Percentiles rank a stretch among this genome's conserved stretches.
Evolutionary conservation across 768 basidiomycete genomes (phyloP).

Genomic region (Paxillus involutus): DNA sequence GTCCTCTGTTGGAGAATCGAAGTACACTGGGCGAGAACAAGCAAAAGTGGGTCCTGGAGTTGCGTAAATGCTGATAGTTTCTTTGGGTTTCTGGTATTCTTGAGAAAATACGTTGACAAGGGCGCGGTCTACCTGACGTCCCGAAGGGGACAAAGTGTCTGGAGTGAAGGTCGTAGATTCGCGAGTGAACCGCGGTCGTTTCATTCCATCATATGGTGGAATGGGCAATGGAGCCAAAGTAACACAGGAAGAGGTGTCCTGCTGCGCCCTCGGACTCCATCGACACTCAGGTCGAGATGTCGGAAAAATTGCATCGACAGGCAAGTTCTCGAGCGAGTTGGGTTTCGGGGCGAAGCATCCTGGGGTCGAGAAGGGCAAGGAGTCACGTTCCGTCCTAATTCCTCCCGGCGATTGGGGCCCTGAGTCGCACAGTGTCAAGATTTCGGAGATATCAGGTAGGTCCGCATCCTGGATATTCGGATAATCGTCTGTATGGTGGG

Average conservation of each 20-base stretch:
- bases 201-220: constrained; percentile 6
- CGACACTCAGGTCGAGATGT: constrained; percentile 1
- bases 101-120: constrained; percentile 1
- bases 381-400: not conserved
- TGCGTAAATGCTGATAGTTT: constrained; percentile 31
- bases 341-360: constrained; percentile 16
- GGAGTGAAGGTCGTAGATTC: constrained; percentile 7
- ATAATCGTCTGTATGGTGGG: constrained; percentile 1
- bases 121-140: constrained; percentile 6
- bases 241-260: constrained; percentile 7
- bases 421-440: not conserved
- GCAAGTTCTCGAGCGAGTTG: not conserved
- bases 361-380: constrained; percentile 25
- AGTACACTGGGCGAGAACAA: constrained; percentile 39
- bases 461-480: not conserved
- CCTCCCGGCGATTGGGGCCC: not conserved
- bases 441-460: not conserved
- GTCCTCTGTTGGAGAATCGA: constrained; percentile 54
- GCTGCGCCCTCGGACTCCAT: not conserved
- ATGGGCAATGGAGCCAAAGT: constrained; percentile 3
- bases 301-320: not conserved
- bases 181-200: constrained; percentile 1
- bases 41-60: constrained; percentile 48
- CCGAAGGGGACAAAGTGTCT: constrained; percentile 11
- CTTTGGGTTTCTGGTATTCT: constrained; percentile 1